Base-by-base conservation (phyloP, 2,329 filamentous ascomycete species). In the Ophiostoma ulmi region DNA sequence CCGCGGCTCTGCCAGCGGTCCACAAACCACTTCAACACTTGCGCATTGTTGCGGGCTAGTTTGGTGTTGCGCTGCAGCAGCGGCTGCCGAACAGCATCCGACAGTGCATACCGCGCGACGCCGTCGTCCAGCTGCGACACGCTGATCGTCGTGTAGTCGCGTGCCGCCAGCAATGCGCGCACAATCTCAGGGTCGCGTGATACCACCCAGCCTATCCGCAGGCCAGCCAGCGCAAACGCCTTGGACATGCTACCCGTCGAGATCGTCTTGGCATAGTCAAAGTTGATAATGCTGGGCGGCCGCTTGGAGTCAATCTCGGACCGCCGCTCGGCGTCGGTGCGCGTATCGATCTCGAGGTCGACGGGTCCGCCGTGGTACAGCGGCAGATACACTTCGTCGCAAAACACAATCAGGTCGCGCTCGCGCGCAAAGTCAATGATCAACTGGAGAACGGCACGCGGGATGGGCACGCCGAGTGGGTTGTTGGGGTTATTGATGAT, bases 61-160 rank as follows among this genome's bases (percentile, higher is more conserved):
- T 82, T 81, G 65, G 89, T 84, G 75, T 93, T 93, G 20, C 88
- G 83, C 63, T 69, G 64, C 66, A 78, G 70, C 70, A 80, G 72
- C 13, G 74, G 72, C 0, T 77, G 77, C 38, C 79, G 77, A 2
- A 87, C 83, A 1, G 77, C 74, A 5, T 76, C 74, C 6, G 86
- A 86, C 8, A 97, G 81, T 0, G 93, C 93, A 76, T 89, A 94
- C 38, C 87, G 85, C 1, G 92, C 93, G 13, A 97, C 83, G 68
- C 87, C 85, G 77, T 97, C 92, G 77, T 96, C 92, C 7, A 97
- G 81, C 76, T 90, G 88, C n/a, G 91, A 91, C 0, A 96, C 92
- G 55, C 90, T 91, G 75, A 96, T 96, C 36, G 91, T 93, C 3
- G 92, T 96, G 81, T 95, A 96, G 78, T 95, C 90, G 58, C 92